Percentiles rank a stretch among this genome's conserved stretches.
Evolutionary conservation across 768 basidiomycete genomes (phyloP).

Genomic region (Auricularia sp.): DNA sequence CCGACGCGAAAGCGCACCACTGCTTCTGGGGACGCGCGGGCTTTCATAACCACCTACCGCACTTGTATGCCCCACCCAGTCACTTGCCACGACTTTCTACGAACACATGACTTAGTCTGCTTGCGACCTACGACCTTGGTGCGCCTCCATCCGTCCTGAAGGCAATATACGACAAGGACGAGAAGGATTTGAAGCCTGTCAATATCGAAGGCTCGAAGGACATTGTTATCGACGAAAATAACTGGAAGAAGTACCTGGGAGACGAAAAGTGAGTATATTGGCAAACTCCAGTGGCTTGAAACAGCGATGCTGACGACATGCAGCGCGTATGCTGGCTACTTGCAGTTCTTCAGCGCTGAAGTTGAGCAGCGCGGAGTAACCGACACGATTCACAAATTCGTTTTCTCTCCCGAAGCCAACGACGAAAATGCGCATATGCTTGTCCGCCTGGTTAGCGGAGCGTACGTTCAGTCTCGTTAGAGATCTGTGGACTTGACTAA

Average conservation of each 20-base stretch:
- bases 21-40: constrained; percentile 35
- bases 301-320: constrained; percentile 20
- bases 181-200: constrained; percentile 29
- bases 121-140: constrained; percentile 49
- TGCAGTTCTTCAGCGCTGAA: constrained; percentile 27
- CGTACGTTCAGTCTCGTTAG: constrained; percentile 18
- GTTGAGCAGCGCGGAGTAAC: constrained; percentile 28
- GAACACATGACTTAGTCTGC: constrained; percentile 13
- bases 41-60: constrained; percentile 49
- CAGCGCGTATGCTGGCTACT: constrained; percentile 21
- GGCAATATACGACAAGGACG: constrained; percentile 38
- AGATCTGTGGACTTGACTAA: neutral
- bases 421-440: constrained; percentile 23
- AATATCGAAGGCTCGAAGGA: constrained; percentile 15
- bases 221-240: constrained; percentile 28
- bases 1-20: constrained; percentile 40
- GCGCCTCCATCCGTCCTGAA: constrained; percentile 35
- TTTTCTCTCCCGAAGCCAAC: constrained; percentile 31
- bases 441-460: constrained; percentile 24
- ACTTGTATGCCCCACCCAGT: constrained; percentile 31
- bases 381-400: constrained; percentile 35
- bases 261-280: constrained; percentile 30
- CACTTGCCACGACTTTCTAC: constrained; percentile 10
- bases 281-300: constrained; percentile 10
- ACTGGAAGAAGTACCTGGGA: constrained; percentile 41